Conservation (phyloP, 345 rosid genomes). For the Eucalyptus urophylla region DNA sequence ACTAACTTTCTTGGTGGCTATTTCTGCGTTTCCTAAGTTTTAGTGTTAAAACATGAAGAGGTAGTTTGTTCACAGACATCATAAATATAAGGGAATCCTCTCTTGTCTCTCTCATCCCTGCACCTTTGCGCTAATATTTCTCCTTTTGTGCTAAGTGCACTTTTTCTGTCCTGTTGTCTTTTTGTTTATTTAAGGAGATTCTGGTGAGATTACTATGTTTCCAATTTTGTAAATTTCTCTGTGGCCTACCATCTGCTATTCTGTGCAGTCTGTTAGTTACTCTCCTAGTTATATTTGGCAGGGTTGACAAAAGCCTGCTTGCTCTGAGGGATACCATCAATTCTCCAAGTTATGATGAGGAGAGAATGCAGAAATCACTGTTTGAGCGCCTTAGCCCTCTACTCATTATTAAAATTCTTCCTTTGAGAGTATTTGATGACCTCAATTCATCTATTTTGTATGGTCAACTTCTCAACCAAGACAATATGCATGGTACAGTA, state of each 20-base stretch:
- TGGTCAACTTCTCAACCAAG: conserved; percentile 33
- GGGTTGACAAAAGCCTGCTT: conserved; percentile 23
- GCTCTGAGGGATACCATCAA: conserved; percentile 19
- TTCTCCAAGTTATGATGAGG: conserved; percentile 8
- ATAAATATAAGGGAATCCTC: neutral
- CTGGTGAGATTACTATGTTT: neutral
- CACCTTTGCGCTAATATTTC: neutral
- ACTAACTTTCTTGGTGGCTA: neutral
- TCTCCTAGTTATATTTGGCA: neutral
- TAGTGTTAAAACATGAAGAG: neutral
- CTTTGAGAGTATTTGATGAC: conserved; percentile 62
- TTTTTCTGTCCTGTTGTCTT: neutral
- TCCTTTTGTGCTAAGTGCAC: neutral
- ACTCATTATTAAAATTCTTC: conserved; percentile 77
- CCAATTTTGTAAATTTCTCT: neutral
- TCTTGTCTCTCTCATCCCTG: neutral
- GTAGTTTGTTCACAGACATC: neutral
- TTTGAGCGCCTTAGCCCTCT: conserved; percentile 82
- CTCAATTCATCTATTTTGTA: conserved; percentile 36
- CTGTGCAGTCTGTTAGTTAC: neutral
- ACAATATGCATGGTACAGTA: conserved; percentile 26
- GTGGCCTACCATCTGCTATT: neutral
- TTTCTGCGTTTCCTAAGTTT: neutral
- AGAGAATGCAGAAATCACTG: conserved; percentile 29
- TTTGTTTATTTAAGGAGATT: neutral